Evolutionary conservation across 2,329 filamentous ascomycete species (phyloP), one percentile per base, ranked within the genome.

Genomic region (Fusarium succisae): DNA sequence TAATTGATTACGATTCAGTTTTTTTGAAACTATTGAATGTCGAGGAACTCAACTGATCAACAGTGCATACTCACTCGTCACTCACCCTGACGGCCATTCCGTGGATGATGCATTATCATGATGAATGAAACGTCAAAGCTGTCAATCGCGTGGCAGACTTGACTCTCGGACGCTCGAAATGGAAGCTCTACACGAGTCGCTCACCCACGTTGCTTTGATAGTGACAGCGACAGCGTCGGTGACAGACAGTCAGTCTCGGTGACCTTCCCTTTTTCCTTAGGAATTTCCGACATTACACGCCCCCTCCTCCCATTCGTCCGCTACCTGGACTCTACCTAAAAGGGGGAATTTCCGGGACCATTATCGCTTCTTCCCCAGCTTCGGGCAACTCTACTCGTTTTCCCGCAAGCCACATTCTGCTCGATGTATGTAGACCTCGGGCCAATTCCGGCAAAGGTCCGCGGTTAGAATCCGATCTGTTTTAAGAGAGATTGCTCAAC

Each of bases 141-240:
- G 71, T 74, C 67, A 74, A 63, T 63, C 71, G 71, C 71, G 71
- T 74, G 71, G 71, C 66, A 51, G 70, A 57, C 56, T 55, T 35
- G 47, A 64, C 39, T 39, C 51, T 57, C 50, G n/a, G 47, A 50
- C 47, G 22, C 35, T 38, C 8, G n/a, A 39, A 54, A 39, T 54
- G 51, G 53, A 66, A 58, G 56, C 38, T 18, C 38, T 70, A 61
- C 70, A 30, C 61, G 71, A 73, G 57, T 73, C 71, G 62, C 30
- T 72, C 68, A 59, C 41, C 43, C 53, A 61, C 45, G 26, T 59
- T 59, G 50, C 68, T 58, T 60, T 15, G 28, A 64, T 35, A 51
- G 41, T 22, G 47, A 35, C 11, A 50, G 22, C 8, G 56, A 55
- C 39, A 51, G 28, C 20, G 18, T 20, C 39, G 13, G 55, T n/a